Evolutionary conservation across 306 rosid species (phyloP).

Genomic region (Hippophae gyantsensis): DNA sequence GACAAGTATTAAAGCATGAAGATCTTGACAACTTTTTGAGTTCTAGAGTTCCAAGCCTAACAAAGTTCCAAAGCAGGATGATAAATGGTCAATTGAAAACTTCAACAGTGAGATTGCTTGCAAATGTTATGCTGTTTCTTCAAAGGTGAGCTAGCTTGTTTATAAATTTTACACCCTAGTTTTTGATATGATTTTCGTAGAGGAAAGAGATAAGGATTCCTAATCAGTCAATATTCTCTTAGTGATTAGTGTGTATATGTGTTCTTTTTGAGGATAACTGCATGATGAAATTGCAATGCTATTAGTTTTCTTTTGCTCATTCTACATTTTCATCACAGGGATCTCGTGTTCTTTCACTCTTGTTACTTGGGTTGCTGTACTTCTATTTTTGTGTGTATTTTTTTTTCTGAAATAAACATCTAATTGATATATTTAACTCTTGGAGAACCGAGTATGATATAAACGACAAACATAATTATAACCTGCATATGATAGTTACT

Average conservation of each 20-base stretch:
- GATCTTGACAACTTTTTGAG: constrained; percentile 57
- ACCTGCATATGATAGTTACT: too few relatives aligned
- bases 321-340: neutral
- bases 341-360: neutral
- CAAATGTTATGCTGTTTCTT: constrained; percentile 48
- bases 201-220: neutral
- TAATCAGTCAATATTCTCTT: neutral
- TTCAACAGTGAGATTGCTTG: constrained; percentile 47
- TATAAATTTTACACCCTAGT: neutral
- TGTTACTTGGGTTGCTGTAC: too few relatives aligned
- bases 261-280: neutral
- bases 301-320: neutral
- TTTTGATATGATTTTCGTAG: neutral
- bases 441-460: too few relatives aligned
- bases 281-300: neutral
- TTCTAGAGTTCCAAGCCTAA: constrained; percentile 79
- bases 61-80: constrained; percentile 31
- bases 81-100: constrained; percentile 57
- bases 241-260: too few relatives aligned
- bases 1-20: constrained; percentile 77
- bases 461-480: too few relatives aligned
- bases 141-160: constrained; percentile 54
- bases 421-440: too few relatives aligned
- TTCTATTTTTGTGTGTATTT: too few relatives aligned
- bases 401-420: too few relatives aligned